A percentile compares a stretch with the other conserved stretches of the same genome.
Evolutionary conservation across 1,284 basidiomycete species (phyloP).

Genomic region (Sanghuangporus weigelae): DNA sequence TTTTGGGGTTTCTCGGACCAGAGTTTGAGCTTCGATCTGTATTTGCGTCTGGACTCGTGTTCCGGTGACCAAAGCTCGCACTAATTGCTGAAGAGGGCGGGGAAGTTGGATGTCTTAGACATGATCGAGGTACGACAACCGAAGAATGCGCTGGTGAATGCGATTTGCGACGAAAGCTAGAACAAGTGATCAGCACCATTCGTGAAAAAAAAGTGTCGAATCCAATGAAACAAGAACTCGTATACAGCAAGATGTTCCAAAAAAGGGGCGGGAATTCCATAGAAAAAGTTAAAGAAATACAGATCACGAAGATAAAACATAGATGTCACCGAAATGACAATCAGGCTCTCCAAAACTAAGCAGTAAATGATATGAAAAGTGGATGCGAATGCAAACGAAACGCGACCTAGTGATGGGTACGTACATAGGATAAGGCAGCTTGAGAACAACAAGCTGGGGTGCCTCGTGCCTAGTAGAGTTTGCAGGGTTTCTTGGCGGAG

Average conservation of each 20-base stretch:
- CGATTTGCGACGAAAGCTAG: slow-evolving; percentile 12
- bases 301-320: background rate
- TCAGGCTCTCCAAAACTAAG: background rate
- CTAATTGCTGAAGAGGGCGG: background rate
- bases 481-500: background rate
- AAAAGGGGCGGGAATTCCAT: background rate
- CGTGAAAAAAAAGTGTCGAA: background rate
- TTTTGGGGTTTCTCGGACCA: background rate
- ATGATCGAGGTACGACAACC: slow-evolving; percentile 1
- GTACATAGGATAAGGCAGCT: slow-evolving; percentile 18
- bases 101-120: background rate
- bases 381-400: too few species aligned
- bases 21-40: background rate
- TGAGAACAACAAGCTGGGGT: slow-evolving; percentile 9
- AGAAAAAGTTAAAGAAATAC: background rate
- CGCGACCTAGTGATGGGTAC: background rate
- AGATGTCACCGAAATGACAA: background rate
- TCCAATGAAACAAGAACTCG: background rate
- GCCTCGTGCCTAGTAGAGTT: background rate
- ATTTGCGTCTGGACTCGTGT: background rate
- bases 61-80: background rate
- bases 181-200: background rate
- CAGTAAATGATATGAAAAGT: background rate
- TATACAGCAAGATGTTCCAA: background rate
- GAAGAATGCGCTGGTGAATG: background rate